These are phyloP conservation scores for Chaetomiaceae sp. DNA, from an alignment of 2,329 filamentous ascomycete species.

Conservation along the genomic window DNA sequence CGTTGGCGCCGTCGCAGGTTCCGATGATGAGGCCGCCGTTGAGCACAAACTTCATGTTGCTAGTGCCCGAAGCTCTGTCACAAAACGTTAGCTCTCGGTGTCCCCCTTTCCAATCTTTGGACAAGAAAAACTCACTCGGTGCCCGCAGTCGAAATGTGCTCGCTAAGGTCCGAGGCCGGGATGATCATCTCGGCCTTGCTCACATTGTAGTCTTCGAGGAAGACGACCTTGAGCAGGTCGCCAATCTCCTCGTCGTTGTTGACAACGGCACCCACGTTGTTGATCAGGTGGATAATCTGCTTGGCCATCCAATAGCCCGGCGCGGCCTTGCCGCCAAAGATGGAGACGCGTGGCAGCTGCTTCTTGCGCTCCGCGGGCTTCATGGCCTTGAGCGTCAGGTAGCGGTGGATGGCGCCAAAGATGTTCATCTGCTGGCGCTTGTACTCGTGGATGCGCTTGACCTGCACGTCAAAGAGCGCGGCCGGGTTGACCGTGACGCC, in stretches of 20 bases:
- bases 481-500: slow-evolving; percentile 80
- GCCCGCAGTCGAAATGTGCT: slow-evolving; percentile 97
- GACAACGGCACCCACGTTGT: slow-evolving; percentile 81
- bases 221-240: slow-evolving; percentile 93
- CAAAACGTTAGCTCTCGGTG: neutral
- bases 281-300: slow-evolving; percentile 95
- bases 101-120: no score
- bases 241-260: slow-evolving; percentile 91
- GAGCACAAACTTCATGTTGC: slow-evolving; percentile 99
- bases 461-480: slow-evolving; percentile 91
- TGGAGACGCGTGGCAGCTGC: slow-evolving; percentile 79
- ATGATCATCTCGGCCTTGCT: slow-evolving; percentile 97
- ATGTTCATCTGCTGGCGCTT: slow-evolving; percentile 99
- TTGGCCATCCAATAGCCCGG: slow-evolving; percentile 99
- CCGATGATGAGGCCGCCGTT: slow-evolving; percentile 97
- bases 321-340: slow-evolving; percentile 96
- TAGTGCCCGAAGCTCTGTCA: slow-evolving; percentile 66
- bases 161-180: slow-evolving; percentile 91
- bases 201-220: slow-evolving; percentile 97
- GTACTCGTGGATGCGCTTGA: slow-evolving; percentile 99
- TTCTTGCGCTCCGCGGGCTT: slow-evolving; percentile 80
- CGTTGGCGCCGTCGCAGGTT: slow-evolving; percentile 95
- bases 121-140: slow-evolving; percentile 68
- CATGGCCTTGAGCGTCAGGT: slow-evolving; percentile 83
- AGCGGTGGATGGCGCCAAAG: slow-evolving; percentile 94